Conservation (phyloP, 805 yeast genomes). For the Candida montana region DNA sequence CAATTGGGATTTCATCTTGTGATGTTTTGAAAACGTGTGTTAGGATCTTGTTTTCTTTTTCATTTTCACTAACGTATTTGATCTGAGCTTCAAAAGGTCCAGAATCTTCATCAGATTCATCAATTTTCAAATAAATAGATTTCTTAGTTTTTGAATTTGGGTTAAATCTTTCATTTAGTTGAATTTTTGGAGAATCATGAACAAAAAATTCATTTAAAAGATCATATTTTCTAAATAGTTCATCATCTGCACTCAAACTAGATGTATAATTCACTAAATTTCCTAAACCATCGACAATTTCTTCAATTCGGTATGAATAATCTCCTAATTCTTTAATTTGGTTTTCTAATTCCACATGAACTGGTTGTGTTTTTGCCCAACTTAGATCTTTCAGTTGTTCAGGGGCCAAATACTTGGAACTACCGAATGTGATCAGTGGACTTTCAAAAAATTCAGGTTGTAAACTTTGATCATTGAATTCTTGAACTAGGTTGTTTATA, state of each 20-base stretch:
- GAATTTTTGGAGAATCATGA: conserved; percentile 51
- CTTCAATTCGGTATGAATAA: conserved; percentile 51
- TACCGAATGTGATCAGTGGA: conserved; percentile 37
- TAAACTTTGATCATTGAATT: conserved; percentile 36
- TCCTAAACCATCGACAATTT: conserved; percentile 63
- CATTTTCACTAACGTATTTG: conserved; percentile 26
- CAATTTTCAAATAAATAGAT: conserved; percentile 30
- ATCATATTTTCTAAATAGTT: conserved; percentile 27
- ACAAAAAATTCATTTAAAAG: conserved; percentile 42
- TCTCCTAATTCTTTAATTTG: conserved; percentile 42
- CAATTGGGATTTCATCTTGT: conserved; percentile 33
- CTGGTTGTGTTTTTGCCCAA: conserved; percentile 39
- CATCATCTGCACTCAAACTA: conserved; percentile 24
- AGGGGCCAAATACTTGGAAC: conserved; percentile 22
- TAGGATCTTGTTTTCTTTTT: conserved; percentile 17
- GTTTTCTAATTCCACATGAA: conserved; percentile 40
- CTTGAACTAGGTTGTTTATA: conserved; percentile 31
- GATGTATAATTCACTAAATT: conserved; percentile 42
- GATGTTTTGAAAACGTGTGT: conserved; percentile 24
- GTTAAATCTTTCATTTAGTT: conserved; percentile 37
- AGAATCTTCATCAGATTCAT: conserved; percentile 22
- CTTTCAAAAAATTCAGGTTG: conserved; percentile 49
- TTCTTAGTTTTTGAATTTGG: conserved; percentile 33
- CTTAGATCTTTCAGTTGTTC: conserved; percentile 34
- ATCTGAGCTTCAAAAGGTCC: conserved; percentile 33